phyloP scores from a whole-genome alignment of 2,329 filamentous ascomycete genomes.

The Paecilomyces sp. region DNA sequence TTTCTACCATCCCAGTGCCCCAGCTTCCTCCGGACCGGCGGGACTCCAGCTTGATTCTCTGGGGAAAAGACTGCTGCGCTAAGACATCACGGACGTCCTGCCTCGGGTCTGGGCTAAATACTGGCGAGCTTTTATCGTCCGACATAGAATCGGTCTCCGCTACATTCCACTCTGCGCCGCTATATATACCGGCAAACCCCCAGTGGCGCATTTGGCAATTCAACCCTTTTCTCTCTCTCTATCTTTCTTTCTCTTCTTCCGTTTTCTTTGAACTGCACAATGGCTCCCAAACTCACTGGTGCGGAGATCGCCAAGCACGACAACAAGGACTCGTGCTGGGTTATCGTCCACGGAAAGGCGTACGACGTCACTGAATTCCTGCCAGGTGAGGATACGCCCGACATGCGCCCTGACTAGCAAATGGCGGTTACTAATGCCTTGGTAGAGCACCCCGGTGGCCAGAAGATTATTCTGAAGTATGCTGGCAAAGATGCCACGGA shows the following conservation, averaged over 20 bases:
- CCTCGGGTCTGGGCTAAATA: background rate
- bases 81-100: background rate
- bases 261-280: slow-evolving; percentile 2
- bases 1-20: background rate
- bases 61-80: background rate
- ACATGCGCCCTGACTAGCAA: background rate
- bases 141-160: background rate
- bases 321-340: slow-evolving; percentile 79
- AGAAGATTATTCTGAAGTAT: slow-evolving; percentile 94
- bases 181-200: background rate
- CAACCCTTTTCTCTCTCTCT: background rate
- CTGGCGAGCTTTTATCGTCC: background rate
- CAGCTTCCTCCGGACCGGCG: background rate
- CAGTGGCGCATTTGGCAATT: slow-evolving; percentile 1
- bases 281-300: slow-evolving; percentile 40
- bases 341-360: slow-evolving; percentile 78
- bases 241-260: background rate
- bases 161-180: background rate
- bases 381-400: slow-evolving; percentile 46
- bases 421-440: no score
- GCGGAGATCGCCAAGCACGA: slow-evolving; percentile 66
- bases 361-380: slow-evolving; percentile 89
- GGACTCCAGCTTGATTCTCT: background rate
- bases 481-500: slow-evolving; percentile 91
- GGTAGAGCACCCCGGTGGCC: slow-evolving; percentile 76